Conservation (phyloP, 73 alveolate genomes). For the Paraurostyla sp. region DNA sequence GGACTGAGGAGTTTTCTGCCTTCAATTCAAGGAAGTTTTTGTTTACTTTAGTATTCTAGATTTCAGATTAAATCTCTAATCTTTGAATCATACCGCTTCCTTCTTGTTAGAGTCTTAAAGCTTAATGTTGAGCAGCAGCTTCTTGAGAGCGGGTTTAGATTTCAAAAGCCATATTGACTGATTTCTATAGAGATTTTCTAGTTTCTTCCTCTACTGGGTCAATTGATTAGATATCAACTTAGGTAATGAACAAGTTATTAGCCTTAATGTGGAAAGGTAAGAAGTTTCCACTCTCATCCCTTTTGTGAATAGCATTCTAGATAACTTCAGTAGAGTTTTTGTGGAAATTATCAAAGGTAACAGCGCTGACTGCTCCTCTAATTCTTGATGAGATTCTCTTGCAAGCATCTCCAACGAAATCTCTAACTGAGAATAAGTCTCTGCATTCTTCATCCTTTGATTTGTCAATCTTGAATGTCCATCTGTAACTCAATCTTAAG, state of each 20-base stretch:
- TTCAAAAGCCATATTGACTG: constrained; percentile 84
- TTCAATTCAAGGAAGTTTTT: constrained; percentile 34
- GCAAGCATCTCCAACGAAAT: constrained; percentile 90
- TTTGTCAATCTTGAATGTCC: constrained; percentile 81
- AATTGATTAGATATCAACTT: constrained; percentile 81
- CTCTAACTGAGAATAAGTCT: constrained; percentile 81
- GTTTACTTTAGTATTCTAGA: constrained; percentile 50
- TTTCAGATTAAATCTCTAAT: constrained; percentile 57
- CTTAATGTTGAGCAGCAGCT: constrained; percentile 73
- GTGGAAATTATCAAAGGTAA: constrained; percentile 82
- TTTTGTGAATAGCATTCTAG: constrained; percentile 80
- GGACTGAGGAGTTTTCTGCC: constrained; percentile 40
- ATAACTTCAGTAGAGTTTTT: constrained; percentile 74
- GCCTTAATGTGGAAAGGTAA: constrained; percentile 68
- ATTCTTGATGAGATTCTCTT: constrained; percentile 88
- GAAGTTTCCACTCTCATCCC: constrained; percentile 64
- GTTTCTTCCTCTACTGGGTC: constrained; percentile 84
- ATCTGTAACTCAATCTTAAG: constrained; percentile 78
- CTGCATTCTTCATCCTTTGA: constrained; percentile 61
- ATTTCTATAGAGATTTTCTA: constrained; percentile 64
- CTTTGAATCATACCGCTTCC: constrained; percentile 65
- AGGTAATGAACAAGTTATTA: constrained; percentile 75
- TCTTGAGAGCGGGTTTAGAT: constrained; percentile 72
- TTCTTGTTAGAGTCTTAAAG: constrained; percentile 62
- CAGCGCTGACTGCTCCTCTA: constrained; percentile 84